phyloP scores from a whole-genome alignment of 176 grass and related monocot genomes.

The Thalia dealbata region DNA sequence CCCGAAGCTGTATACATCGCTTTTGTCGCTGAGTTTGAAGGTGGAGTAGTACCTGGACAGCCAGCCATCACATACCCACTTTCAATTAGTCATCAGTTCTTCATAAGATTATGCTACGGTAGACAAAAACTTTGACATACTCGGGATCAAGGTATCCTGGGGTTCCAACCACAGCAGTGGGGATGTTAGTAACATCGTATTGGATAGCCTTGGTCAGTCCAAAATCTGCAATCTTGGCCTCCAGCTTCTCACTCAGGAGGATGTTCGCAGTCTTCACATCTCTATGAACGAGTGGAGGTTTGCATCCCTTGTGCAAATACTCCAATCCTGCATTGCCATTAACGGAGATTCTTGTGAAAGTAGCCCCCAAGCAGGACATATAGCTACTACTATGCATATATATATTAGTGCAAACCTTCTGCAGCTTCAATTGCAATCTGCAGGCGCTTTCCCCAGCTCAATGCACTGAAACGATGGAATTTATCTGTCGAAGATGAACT shows the following conservation, averaged over 20 bases:
- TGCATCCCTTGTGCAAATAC: constrained; percentile 4
- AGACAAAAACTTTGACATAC: not conserved
- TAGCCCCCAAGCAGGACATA: not conserved
- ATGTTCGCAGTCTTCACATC: not conserved
- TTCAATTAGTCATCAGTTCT: not conserved
- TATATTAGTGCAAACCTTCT: not conserved
- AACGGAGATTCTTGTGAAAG: no score
- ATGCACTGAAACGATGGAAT: not conserved
- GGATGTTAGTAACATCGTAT: not conserved
- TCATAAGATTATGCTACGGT: not conserved
- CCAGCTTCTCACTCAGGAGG: not conserved
- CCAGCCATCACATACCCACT: not conserved
- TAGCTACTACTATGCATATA: no score
- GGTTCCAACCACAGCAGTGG: not conserved
- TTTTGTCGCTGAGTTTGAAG: not conserved
- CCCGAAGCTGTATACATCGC: not conserved
- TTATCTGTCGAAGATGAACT: constrained; percentile 13
- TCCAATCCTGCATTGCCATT: not conserved
- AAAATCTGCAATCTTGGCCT: constrained; percentile 1
- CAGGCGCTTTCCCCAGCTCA: constrained; percentile 17
- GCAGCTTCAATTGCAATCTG: constrained; percentile 3
- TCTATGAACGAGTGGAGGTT: not conserved
- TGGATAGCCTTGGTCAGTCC: not conserved
- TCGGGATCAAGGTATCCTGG: not conserved
- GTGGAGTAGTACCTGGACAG: not conserved